phyloP scores from a whole-genome alignment of 2,329 filamentous ascomycete genomes.

The Trichoderma breve region DNA sequence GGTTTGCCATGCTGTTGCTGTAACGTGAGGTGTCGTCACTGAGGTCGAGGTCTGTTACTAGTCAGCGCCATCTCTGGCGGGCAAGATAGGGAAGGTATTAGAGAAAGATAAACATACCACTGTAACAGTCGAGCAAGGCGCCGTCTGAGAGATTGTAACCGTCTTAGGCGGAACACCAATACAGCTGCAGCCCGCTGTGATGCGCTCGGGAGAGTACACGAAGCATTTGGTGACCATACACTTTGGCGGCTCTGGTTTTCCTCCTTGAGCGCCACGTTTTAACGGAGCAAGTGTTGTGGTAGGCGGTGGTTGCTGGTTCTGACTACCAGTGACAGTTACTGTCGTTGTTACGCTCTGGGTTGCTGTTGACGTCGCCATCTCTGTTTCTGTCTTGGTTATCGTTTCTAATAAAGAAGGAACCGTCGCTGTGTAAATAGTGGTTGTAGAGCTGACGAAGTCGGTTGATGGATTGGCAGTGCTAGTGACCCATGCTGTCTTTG shows the following conservation, averaged over 20 bases:
- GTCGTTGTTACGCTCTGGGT: slow-evolving; percentile 24
- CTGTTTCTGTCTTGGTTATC: neutral
- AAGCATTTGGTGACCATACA: slow-evolving; percentile 27
- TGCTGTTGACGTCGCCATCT: slow-evolving; percentile 9
- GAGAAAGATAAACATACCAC: slow-evolving; percentile 12
- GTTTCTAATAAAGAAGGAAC: slow-evolving; percentile 24
- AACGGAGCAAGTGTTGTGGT: neutral
- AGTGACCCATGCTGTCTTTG: slow-evolving; percentile 20
- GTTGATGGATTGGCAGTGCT: slow-evolving; percentile 19
- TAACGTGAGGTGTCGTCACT: neutral
- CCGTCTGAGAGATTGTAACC: slow-evolving; percentile 22
- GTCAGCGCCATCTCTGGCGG: neutral
- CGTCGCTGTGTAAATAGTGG: slow-evolving; percentile 25
- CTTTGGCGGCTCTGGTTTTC: slow-evolving; percentile 19
- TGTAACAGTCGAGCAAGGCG: slow-evolving; percentile 19
- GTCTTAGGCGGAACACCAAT: slow-evolving; percentile 27
- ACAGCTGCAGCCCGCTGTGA: slow-evolving; percentile 28
- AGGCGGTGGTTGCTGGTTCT: neutral
- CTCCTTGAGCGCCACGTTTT: slow-evolving; percentile 15
- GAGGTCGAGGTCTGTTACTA: slow-evolving; percentile 1
- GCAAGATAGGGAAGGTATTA: neutral
- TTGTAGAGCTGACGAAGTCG: slow-evolving; percentile 20
- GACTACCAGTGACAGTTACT: neutral
- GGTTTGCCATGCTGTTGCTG: slow-evolving; percentile 5
- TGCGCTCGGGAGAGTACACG: slow-evolving; percentile 26